A percentile compares a stretch with the other conserved stretches of the same genome.
Evolutionary conservation across 495 filamentous ascomycete species (phyloP).

Genomic region (Hyaloscypha hepaticicola): DNA sequence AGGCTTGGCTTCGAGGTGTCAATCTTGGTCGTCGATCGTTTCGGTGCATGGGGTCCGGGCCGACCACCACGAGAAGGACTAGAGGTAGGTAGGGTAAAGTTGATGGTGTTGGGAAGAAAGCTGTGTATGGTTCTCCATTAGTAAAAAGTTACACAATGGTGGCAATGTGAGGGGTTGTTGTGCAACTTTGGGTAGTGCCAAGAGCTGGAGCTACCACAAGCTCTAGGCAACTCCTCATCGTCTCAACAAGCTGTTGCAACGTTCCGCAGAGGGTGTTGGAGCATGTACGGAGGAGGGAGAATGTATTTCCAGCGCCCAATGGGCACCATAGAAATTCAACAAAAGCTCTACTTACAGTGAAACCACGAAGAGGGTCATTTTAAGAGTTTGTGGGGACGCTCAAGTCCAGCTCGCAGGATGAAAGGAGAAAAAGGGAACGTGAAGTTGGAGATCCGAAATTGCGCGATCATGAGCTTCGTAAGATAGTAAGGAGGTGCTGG

Average conservation of each 20-base stretch:
- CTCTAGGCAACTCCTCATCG: slow-evolving; percentile 1
- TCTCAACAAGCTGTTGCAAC: neutral
- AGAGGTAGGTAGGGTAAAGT: slow-evolving; percentile 58
- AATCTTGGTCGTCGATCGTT: slow-evolving; percentile 33
- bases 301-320: neutral
- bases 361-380: slow-evolving; percentile 79
- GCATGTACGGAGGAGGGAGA: neutral
- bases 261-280: slow-evolving; percentile 6
- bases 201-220: slow-evolving; percentile 14
- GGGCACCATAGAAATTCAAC: slow-evolving; percentile 6
- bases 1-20: slow-evolving; percentile 41
- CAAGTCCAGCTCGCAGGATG: slow-evolving; percentile 18
- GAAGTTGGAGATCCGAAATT: slow-evolving; percentile 15
- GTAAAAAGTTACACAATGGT: slow-evolving; percentile 6
- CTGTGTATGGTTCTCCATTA: slow-evolving; percentile 44
- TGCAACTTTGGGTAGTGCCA: slow-evolving; percentile 8
- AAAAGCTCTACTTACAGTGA: slow-evolving; percentile 64
- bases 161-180: slow-evolving; percentile 8
- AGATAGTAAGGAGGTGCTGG: neutral
- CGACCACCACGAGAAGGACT: slow-evolving; percentile 32
- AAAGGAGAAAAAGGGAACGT: slow-evolving; percentile 9
- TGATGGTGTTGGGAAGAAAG: slow-evolving; percentile 86
- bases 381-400: slow-evolving; percentile 34
- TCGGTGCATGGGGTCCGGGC: slow-evolving; percentile 17
- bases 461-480: slow-evolving; percentile 28